Base-by-base conservation (phyloP, 2,329 filamentous ascomycete species). In the Pseudopyrenochaeta lycopersici region DNA sequence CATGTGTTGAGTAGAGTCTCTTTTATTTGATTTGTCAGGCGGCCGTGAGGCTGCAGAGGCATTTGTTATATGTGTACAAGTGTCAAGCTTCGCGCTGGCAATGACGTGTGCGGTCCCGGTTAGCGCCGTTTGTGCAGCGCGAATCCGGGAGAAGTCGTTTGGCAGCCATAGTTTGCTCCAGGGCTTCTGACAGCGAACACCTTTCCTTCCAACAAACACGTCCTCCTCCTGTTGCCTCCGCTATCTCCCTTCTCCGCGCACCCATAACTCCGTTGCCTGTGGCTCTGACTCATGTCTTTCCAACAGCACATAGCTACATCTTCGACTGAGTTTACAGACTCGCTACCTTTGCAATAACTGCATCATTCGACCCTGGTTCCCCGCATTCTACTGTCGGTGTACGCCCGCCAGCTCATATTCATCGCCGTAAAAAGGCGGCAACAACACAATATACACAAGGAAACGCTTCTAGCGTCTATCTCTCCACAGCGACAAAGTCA, bases 251-350 rank as follows among this genome's bases (percentile, higher is more conserved):
- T 15, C 39, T 14, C n/a, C 18, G 35, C 23, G 4, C 23, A 29
- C 33, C 29, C 20, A 38, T 18, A 56, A 30, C 23, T 58, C 40
- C 38, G 49, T 52, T 57, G 56, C 59, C 53, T 49, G 48, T 53
- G 50, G 49, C 63, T 68, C 54, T 67, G 65, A 73, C 66, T 71
- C 71, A 75, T 75, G 72, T 75, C 70, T 67, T 58, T 67, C 58
- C 64, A 61, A 67, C 62, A 54, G 57, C 56, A 56, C 48, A 54
- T 64, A 49, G 62, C 65, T 59, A 56, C 49, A 54, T 58, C 52
- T 27, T 68, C 65, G 14, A 66, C 65, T 50, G 63, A 68, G 43
- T 72, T 67, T 50, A 64, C 52, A 56, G 66, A 72, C 49, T 62
- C 66, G 11, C 62, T 73, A 33, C 71, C 71, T 49, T 56, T 73